Base-by-base conservation (phyloP, 805 yeast species). In the Suhomyces faveliae region DNA sequence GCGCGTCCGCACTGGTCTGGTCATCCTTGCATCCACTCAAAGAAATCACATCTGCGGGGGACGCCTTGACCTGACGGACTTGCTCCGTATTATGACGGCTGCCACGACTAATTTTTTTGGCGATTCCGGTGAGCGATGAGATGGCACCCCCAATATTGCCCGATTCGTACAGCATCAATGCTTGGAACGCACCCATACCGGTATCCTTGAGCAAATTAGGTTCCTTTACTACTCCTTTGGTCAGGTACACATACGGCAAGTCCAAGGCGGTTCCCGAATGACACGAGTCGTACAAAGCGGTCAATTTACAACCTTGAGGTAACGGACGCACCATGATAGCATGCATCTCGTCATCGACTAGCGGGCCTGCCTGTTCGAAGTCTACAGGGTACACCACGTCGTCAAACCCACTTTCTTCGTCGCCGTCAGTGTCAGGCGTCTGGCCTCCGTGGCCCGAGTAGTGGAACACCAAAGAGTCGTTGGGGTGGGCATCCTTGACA, bases 231-330 rank as follows among this genome's bases (percentile, higher is more conserved):
- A 68, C 59, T n/a, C 74, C 74, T 54, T 68, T 69, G 23, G 74
- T 69, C 19, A 68, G 63, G 51, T 69, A 69, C 24, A 69, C 73
- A 50, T 63, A 69, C 6, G 74, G 74, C 47, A 69, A 58, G 53
- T 69, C 74, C 47, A 69, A 59, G 0, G 72, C 73, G 29, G 74
- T 67, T 22, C 74, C 74, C 11, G 73, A 68, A 51, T 69, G 74
- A 51, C 74, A 69, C 11, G 71, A 66, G 51, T 69, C 74, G 48
- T 52, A 69, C 47, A 69, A 62, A 3, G 73, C 73, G 3, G 74
- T 69, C 50, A 69, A 62, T 43, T 70, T 52, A 49, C 71, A 67
- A 3, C 74, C 74, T 2, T 63, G 59, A 3, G 72, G 71, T 42
- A 69, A 63, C 2, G 62, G 61, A 35, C 59, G 57, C 15, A 69